A percentile compares a stretch with the other conserved stretches of the same genome.
phyloP scores from a whole-genome alignment of 495 filamentous ascomycete species.

The Penicillium tannophilum region DNA sequence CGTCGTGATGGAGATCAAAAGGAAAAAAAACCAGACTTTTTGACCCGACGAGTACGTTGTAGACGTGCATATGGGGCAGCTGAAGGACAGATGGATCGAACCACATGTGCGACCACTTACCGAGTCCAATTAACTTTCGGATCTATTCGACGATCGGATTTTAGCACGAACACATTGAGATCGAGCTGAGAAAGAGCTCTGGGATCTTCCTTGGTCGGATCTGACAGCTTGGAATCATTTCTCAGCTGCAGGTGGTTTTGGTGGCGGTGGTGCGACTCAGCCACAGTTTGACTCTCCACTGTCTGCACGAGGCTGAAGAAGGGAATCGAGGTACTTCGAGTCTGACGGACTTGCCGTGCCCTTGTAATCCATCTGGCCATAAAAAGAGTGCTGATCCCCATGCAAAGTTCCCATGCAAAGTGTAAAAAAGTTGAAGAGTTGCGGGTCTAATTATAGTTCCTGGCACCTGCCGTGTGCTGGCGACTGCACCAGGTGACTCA shows the following conservation, averaged over 20 bases:
- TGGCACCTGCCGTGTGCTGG: neutral
- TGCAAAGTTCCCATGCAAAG: neutral
- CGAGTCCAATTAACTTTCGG: constrained; percentile 8
- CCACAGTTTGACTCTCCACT: constrained; percentile 13
- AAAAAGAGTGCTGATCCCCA: constrained; percentile 2
- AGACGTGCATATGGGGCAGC: neutral
- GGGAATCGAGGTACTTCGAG: neutral
- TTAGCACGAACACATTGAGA: neutral
- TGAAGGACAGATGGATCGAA: neutral
- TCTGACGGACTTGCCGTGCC: neutral
- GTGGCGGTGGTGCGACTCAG: constrained; percentile 12
- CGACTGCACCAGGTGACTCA: no score
- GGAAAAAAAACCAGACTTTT: no score
- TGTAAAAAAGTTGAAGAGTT: neutral
- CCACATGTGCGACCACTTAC: no score
- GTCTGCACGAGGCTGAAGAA: constrained; percentile 8
- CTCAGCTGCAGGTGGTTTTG: neutral
- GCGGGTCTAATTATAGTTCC: constrained; percentile 6
- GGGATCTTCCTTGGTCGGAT: constrained; percentile 5
- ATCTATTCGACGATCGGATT: neutral
- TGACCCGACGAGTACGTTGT: no score
- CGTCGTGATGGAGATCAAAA: no score
- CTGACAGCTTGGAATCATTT: constrained; percentile 4
- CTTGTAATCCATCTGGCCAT: neutral
- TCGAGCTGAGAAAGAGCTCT: constrained; percentile 5